phyloP scores from a whole-genome alignment of 495 filamentous ascomycete species.

The Tetracladium marchalianum region DNA sequence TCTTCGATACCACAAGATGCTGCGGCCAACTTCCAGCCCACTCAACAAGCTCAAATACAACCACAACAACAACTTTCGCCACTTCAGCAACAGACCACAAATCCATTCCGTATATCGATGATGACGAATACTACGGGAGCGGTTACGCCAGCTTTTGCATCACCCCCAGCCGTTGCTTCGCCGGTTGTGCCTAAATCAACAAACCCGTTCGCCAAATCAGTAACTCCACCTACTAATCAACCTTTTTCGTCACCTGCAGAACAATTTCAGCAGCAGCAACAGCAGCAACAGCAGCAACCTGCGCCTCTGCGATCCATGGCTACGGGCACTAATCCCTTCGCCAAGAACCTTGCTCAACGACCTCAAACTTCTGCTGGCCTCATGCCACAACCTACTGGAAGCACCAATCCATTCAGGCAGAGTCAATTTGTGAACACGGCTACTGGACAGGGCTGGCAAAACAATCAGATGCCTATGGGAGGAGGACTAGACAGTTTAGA shows the following conservation, averaged over 20 bases:
- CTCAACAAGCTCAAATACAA: constrained; percentile 5
- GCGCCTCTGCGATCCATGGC: constrained; percentile 45
- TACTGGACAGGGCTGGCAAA: constrained; percentile 81
- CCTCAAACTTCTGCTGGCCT: constrained; percentile 37
- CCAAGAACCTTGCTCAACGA: constrained; percentile 29
- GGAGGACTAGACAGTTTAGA: constrained; percentile 75
- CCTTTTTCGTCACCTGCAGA: constrained; percentile 37
- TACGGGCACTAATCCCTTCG: constrained; percentile 69
- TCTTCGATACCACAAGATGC: constrained; percentile 59
- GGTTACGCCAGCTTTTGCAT: constrained; percentile 15
- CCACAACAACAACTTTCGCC: constrained; percentile 20
- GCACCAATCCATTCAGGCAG: constrained; percentile 91
- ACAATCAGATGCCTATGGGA: constrained; percentile 66
- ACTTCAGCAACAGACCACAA: constrained; percentile 48
- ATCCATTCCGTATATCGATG: constrained; percentile 82
- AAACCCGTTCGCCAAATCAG: constrained; percentile 69
- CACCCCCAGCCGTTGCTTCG: constrained; percentile 24
- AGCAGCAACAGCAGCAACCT: constrained; percentile 25
- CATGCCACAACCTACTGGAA: constrained; percentile 63
- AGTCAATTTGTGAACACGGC: constrained; percentile 77
- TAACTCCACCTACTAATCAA: constrained; percentile 37
- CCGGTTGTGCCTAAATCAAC: constrained; percentile 58
- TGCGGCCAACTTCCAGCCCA: constrained; percentile 19
- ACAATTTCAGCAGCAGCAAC: constrained; percentile 32
- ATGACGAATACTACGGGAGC: constrained; percentile 28